Percentiles rank a stretch among this genome's conserved stretches.
Evolutionary conservation across 116 monocot genomes (phyloP).

Genomic region (Phalaenopsis hybrid): DNA sequence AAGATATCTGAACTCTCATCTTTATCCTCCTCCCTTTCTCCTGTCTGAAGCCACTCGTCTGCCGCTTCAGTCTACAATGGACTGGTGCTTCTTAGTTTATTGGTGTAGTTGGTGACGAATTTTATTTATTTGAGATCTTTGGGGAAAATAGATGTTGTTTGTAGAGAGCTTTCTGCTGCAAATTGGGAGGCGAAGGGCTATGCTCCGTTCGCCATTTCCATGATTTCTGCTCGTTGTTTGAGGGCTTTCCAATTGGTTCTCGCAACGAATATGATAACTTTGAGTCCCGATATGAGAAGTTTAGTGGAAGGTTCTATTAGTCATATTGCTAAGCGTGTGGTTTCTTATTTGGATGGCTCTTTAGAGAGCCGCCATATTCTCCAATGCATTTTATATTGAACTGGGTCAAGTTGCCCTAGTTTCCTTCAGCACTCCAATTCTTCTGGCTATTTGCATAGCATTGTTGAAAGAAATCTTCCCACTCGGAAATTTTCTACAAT

Average conservation of each 20-base stretch:
- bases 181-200: constrained; percentile 10
- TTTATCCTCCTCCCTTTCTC: too few species aligned
- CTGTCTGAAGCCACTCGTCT: too few species aligned
- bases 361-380: too few species aligned
- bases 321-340: not conserved
- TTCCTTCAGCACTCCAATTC: too few species aligned
- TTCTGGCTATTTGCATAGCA: too few species aligned
- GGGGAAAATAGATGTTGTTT: not conserved
- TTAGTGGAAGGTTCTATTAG: constrained; percentile 19
- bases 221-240: constrained; percentile 54
- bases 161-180: constrained; percentile 27
- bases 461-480: constrained; percentile 37
- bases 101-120: too few species aligned
- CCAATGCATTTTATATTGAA: too few species aligned
- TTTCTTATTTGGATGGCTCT: too few species aligned
- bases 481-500: constrained; percentile 20
- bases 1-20: too few species aligned
- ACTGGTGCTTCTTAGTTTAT: too few species aligned
- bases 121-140: too few species aligned
- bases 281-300: constrained; percentile 26
- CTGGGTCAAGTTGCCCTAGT: constrained; percentile 17
- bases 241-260: constrained; percentile 48
- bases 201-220: constrained; percentile 38
- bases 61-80: too few species aligned
- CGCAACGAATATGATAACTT: constrained; percentile 18